These are phyloP conservation scores for Diversispora eburnea DNA, from an alignment of 192 early-diverging fungal genomes.

Conservation along the genomic window DNA sequence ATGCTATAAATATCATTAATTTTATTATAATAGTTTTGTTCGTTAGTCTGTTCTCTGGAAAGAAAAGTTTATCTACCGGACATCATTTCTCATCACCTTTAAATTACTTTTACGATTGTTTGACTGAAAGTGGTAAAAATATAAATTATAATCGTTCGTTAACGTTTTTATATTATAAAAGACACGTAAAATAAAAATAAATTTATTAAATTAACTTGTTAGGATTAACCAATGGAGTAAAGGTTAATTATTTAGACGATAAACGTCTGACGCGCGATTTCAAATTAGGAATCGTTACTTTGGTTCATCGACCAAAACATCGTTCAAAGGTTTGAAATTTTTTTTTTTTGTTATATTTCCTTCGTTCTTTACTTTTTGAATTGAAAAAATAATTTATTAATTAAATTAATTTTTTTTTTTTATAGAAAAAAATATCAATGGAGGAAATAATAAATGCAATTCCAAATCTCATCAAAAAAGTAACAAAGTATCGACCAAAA, in stretches of 20 bases:
- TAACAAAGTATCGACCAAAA: slow-evolving; percentile 51
- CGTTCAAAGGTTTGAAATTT: slow-evolving; percentile 6
- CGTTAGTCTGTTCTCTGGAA: slow-evolving; percentile 61
- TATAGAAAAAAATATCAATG: slow-evolving; percentile 47
- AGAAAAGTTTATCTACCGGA: slow-evolving; percentile 50
- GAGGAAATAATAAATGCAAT: slow-evolving; percentile 56
- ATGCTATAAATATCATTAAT: neutral
- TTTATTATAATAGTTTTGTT: slow-evolving; percentile 4
- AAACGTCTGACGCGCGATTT: slow-evolving; percentile 40
- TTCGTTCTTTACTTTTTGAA: neutral
- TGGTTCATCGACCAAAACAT: slow-evolving; percentile 48
- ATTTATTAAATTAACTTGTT: neutral
- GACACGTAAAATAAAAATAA: neutral
- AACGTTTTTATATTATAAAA: neutral
- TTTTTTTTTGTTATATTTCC: neutral
- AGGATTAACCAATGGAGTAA: slow-evolving; percentile 34
- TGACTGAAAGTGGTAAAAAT: slow-evolving; percentile 52
- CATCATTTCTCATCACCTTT: slow-evolving; percentile 68
- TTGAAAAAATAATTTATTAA: neutral
- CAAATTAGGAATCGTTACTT: slow-evolving; percentile 63
- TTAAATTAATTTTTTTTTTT: neutral
- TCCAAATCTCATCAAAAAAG: slow-evolving; percentile 60
- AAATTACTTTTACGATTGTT: slow-evolving; percentile 72
- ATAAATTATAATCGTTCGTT: neutral
- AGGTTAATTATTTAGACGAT: slow-evolving; percentile 53